Conservation (phyloP, 495 filamentous ascomycete species). For the Letharia lupina region DNA sequence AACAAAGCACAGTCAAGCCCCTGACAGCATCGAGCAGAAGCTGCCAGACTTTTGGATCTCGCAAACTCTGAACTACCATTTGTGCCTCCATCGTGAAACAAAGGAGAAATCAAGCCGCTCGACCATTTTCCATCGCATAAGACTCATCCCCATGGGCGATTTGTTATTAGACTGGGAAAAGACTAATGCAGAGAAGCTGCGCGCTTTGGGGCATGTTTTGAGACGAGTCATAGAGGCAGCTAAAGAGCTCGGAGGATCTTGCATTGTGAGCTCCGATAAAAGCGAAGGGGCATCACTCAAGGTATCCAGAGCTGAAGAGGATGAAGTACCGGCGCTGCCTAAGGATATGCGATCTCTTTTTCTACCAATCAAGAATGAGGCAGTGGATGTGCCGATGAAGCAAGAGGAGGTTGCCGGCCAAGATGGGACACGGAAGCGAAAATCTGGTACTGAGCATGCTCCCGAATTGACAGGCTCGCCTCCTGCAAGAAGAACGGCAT, state of each 20-base stretch:
- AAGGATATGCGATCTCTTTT: background rate
- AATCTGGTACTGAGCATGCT: background rate
- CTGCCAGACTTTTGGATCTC: too few relatives aligned
- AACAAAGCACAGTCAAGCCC: too few relatives aligned
- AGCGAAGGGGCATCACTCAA: background rate
- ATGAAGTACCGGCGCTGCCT: background rate
- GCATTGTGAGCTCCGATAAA: background rate
- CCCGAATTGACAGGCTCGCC: background rate
- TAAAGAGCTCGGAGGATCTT: constrained; percentile 1
- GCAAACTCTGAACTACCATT: too few relatives aligned
- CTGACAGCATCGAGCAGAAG: too few relatives aligned
- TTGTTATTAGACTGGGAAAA: too few relatives aligned
- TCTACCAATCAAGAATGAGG: background rate
- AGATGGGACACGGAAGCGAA: background rate
- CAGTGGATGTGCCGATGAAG: background rate
- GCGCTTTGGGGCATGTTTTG: too few relatives aligned
- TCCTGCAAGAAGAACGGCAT: background rate
- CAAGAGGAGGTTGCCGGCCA: background rate
- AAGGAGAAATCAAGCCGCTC: too few relatives aligned
- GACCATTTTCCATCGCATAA: too few relatives aligned
- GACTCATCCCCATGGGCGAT: too few relatives aligned
- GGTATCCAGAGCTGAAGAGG: background rate
- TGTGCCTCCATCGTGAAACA: too few relatives aligned
- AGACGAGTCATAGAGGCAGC: too few relatives aligned
- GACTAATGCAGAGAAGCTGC: too few relatives aligned